Evolutionary conservation across 169 alveolate genomes (phyloP).

Genomic region (Babesia caballi): DNA sequence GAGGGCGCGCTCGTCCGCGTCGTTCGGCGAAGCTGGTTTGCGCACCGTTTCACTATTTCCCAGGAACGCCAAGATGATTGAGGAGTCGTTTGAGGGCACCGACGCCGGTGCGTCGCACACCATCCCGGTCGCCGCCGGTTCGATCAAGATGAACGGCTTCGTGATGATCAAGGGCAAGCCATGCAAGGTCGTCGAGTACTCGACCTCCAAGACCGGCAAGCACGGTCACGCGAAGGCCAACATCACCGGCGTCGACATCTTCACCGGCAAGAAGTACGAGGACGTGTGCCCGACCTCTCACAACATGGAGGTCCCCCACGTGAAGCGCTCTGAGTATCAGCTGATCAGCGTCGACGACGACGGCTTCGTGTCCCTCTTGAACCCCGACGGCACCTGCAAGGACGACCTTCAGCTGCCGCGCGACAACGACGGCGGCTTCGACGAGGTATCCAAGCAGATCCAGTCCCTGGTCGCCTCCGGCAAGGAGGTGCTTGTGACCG

Average conservation of each 20-base stretch:
- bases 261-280: constrained; percentile 95
- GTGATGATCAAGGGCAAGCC: constrained; percentile 97
- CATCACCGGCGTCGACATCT: constrained; percentile 96
- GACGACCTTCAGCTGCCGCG: constrained; percentile 94
- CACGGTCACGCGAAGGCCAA: constrained; percentile 99
- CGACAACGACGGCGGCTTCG: constrained; percentile 89
- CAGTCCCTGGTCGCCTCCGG: constrained; percentile 80
- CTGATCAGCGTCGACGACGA: constrained; percentile 90
- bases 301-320: constrained; percentile 96
- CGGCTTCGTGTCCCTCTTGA: constrained; percentile 90
- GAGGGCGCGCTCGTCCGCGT: neutral
- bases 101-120: constrained; percentile 96
- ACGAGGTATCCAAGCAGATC: constrained; percentile 88
- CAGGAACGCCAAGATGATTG: constrained; percentile 49
- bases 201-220: constrained; percentile 98
- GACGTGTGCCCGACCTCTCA: constrained; percentile 97
- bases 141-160: constrained; percentile 94
- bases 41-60: neutral
- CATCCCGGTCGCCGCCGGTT: constrained; percentile 94
- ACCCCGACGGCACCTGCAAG: constrained; percentile 91
- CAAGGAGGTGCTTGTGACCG: constrained; percentile 85
- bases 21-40: too few species aligned
- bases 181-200: constrained; percentile 94
- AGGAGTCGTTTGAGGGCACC: constrained; percentile 61
- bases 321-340: constrained; percentile 89